phyloP scores from a whole-genome alignment of 1,139 yeast species.

The Scheffersomyces segobiensis region DNA sequence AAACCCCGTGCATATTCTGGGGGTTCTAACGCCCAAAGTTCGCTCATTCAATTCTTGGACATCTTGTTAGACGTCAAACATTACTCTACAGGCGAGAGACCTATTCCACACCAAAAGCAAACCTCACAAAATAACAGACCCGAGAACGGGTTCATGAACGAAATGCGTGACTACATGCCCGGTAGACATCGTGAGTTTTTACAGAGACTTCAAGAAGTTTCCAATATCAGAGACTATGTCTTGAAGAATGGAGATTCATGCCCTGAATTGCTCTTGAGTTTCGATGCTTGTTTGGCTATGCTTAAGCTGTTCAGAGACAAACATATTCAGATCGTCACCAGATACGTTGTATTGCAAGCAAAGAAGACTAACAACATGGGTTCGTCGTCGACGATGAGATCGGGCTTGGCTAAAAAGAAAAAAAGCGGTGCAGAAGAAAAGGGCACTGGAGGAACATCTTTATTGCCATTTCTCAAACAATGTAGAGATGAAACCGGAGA shows the following conservation, averaged over 20 bases:
- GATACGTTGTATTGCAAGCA: conserved; percentile 82
- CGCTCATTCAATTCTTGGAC: conserved; percentile 84
- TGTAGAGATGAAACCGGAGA: conserved; percentile 96
- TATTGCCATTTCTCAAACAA: conserved; percentile 88
- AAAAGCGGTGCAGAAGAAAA: conserved; percentile 51
- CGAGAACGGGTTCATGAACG: conserved; percentile 66
- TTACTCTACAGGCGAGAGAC: conserved; percentile 69
- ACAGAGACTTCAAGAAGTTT: conserved; percentile 52
- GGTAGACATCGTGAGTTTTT: conserved; percentile 77
- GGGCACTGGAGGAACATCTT: conserved; percentile 94
- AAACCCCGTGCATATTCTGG: conserved; percentile 70
- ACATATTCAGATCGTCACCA: conserved; percentile 88
- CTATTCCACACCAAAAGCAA: conserved; percentile 28
- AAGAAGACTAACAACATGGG: conserved; percentile 53
- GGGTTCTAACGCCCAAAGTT: conserved; percentile 93
- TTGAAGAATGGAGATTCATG: conserved; percentile 33
- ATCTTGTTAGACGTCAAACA: conserved; percentile 75
- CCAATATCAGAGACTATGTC: conserved; percentile 68
- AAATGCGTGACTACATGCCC: conserved; percentile 91
- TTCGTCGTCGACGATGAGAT: conserved; percentile 54
- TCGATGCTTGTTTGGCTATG: conserved; percentile 91
- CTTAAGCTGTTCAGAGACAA: conserved; percentile 85
- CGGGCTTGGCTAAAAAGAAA: conserved; percentile 57
- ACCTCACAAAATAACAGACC: conserved; percentile 5
- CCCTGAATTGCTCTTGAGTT: conserved; percentile 66